These are phyloP conservation scores for Tympanopsis confertula DNA, from an alignment of 2,329 filamentous ascomycete genomes.

Conservation along the genomic window DNA sequence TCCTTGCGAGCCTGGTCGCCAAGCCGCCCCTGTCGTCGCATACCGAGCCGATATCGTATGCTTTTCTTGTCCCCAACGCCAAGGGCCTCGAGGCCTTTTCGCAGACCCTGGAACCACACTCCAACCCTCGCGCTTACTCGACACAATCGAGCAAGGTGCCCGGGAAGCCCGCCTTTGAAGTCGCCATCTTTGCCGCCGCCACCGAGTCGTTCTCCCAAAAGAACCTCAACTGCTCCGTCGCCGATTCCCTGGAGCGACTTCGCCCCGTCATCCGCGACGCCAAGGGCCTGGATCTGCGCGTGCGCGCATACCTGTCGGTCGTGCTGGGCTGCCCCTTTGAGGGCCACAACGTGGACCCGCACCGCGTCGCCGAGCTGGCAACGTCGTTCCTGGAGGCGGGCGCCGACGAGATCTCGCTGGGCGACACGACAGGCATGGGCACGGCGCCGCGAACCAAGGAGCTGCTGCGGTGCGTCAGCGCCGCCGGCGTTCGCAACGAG, in stretches of 20 bases:
- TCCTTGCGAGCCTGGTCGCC: conserved; percentile 55
- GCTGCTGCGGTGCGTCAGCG: conserved; percentile 50
- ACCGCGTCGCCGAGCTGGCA: conserved; percentile 54
- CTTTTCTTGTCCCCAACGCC: conserved; percentile 69
- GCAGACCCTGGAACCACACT: conserved; percentile 37
- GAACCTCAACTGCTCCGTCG: conserved; percentile 74
- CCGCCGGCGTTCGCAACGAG: conserved; percentile 56
- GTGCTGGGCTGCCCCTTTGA: conserved; percentile 73
- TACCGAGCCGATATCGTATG: conserved; percentile 57
- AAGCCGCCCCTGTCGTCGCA: conserved; percentile 37
- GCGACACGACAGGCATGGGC: conserved; percentile 85
- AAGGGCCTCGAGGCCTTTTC: conserved; percentile 59
- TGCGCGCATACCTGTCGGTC: conserved; percentile 71
- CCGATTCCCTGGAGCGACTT: conserved; percentile 62
- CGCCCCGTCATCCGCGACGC: conserved; percentile 57
- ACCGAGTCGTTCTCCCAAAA: conserved; percentile 70
- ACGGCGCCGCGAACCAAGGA: conserved; percentile 60
- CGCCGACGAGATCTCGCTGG: conserved; percentile 80
- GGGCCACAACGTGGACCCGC: conserved; percentile 50
- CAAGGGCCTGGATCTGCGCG: conserved; percentile 43
- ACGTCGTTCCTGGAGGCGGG: conserved; percentile 69
- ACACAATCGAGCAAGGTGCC: conserved; percentile 25
- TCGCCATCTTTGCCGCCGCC: conserved; percentile 72
- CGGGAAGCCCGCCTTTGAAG: conserved; percentile 34
- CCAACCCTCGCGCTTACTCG: conserved; percentile 36